Evolutionary conservation across 306 rosid genomes (phyloP).

Genomic region (Castanea crenata): DNA sequence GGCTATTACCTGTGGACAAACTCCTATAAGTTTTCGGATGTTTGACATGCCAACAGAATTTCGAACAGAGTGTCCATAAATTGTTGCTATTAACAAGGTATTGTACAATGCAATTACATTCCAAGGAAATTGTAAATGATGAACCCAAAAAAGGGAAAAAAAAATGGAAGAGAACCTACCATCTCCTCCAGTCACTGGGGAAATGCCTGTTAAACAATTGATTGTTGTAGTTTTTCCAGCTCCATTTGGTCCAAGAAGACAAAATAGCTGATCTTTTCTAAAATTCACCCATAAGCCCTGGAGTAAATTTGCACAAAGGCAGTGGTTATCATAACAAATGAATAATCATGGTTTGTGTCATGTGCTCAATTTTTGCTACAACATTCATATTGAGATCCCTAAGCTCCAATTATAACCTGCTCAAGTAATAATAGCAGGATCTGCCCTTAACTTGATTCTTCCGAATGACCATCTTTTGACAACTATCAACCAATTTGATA

Average conservation of each 20-base stretch:
- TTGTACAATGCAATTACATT: constrained; percentile 11
- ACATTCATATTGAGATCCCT: too few species aligned
- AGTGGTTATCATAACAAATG: neutral
- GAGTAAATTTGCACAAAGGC: constrained; percentile 22
- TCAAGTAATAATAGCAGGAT: too few species aligned
- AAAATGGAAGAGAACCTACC: constrained; percentile 36
- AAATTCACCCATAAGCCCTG: constrained; percentile 93
- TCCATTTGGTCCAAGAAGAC: constrained; percentile 94
- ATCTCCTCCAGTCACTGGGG: constrained; percentile 79
- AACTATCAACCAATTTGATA: too few species aligned
- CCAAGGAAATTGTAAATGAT: neutral
- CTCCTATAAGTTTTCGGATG: constrained; percentile 73
- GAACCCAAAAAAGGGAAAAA: neutral
- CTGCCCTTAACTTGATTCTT: too few species aligned
- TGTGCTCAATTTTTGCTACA: neutral
- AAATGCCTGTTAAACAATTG: constrained; percentile 80
- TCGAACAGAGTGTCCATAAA: constrained; percentile 71
- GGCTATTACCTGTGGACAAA: constrained; percentile 81
- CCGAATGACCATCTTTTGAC: too few species aligned
- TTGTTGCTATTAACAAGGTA: constrained; percentile 49
- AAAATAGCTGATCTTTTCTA: constrained; percentile 75
- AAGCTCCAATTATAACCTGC: too few species aligned
- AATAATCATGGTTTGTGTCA: neutral
- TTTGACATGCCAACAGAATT: constrained; percentile 72
- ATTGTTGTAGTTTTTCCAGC: constrained; percentile 92